Base-by-base conservation (phyloP, 2,329 filamentous ascomycete genomes). In the Talaromyces sp. region DNA sequence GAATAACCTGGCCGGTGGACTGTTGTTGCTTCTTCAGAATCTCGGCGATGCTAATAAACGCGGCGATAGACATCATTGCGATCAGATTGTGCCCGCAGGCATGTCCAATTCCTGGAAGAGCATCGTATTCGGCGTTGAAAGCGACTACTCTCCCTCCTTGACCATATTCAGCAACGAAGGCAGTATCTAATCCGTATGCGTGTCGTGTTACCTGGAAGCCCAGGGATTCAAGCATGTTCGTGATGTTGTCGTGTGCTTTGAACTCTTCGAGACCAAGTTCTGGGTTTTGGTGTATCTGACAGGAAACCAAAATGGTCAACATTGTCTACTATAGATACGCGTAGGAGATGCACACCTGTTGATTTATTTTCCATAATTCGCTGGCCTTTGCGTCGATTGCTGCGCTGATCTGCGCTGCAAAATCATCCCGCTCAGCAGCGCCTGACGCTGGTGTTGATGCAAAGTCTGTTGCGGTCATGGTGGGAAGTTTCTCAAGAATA, bases 251-350 rank as follows among this genome's bases (percentile, higher is more conserved):
- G 67, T 86, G 84, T 9, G 85, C 85, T 19, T 77, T 78, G 70
- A 80, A 73, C 68, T 87, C 85, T 61, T 85, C 71, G 69, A 81
- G 86, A 2, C 78, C 80, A 0, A 83, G 73, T 70, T 87, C 85
- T 0, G 85, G 84, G 64, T 85, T 77, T n/a, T 75, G 74, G 70
- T 77, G 78, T 61, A 82, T 81, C 78, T 80, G 37, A 39, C 31
- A 57, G 37, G 52, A 47, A 10, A 37, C 37, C n/a, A 39, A 10
- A 4, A 2, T n/a, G 43, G 43, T 47, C 43, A 43, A n/a, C 39
- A 43, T 19, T n/a, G 7, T 43, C 9, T 3, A 19, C 43, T 9
- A 13, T 10, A 22, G 22, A 47, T 13, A 22, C 13, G 19, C 17
- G 2, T 6, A 2, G 7, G 8, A 11, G 11, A 9, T 33, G 3